Percentiles rank a stretch among this genome's conserved stretches.
These are phyloP conservation scores for Gyrodon lividus DNA, from an alignment of 768 basidiomycete genomes.

Conservation along the genomic window DNA sequence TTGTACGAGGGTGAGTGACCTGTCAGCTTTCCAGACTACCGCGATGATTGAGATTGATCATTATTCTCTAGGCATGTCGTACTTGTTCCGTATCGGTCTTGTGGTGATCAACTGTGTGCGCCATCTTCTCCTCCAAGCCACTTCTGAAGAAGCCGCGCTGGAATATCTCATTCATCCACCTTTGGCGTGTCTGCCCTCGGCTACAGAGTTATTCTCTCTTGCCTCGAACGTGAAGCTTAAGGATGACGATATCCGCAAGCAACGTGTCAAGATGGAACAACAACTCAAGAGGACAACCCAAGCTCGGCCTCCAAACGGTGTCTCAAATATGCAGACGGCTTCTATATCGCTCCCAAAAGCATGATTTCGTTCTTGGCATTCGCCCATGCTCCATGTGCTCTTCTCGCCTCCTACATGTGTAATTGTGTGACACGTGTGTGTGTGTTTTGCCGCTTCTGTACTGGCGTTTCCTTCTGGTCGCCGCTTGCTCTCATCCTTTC, in stretches of 20 bases:
- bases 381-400: not conserved
- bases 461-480: not conserved
- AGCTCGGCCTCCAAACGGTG: constrained; percentile 31
- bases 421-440: not conserved
- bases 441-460: constrained; percentile 3
- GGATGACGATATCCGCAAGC: constrained; percentile 77
- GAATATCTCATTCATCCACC: constrained; percentile 52
- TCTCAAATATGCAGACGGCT: constrained; percentile 24
- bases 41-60: constrained; percentile 7
- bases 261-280: constrained; percentile 72
- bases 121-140: constrained; percentile 53
- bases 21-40: not conserved
- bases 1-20: constrained; percentile 65
- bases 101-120: constrained; percentile 62
- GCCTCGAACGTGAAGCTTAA: constrained; percentile 68
- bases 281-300: constrained; percentile 62
- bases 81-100: constrained; percentile 72
- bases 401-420: not conserved
- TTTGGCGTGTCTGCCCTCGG: constrained; percentile 50
- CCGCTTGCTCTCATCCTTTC: not conserved
- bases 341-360: constrained; percentile 30
- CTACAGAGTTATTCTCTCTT: constrained; percentile 60
- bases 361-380: not conserved
- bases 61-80: constrained; percentile 54
- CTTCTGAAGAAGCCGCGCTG: constrained; percentile 47